Evolutionary conservation across 2,329 filamentous ascomycete genomes (phyloP), one percentile per base, ranked within the genome.

Genomic region (Paradendryphiella salina): DNA sequence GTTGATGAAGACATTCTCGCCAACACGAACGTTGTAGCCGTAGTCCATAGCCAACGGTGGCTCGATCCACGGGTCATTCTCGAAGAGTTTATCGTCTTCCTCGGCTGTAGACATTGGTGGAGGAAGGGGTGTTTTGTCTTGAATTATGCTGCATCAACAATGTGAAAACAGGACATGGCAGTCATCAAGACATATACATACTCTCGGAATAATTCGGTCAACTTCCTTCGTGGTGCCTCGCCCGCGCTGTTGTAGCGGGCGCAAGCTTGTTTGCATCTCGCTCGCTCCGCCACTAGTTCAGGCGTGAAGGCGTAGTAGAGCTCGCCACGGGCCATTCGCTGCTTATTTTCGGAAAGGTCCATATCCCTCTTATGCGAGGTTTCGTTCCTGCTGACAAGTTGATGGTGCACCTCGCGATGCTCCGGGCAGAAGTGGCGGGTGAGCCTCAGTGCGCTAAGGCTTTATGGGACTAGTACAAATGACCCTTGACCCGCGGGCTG

Each of bases 231-330:
- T 2, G 82, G 72, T 4, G 82, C 78, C 5, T 86, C 80, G 0
- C 80, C 81, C 0, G 82, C 80, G 39, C 76, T 78, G 71, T 90
- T 92, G 75, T 85, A 90, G 18, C 77, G 77, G 17, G 79, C 71
- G 61, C 81, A 84, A 0, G 88, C 87, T 26, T 76, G 71, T 34
- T 79, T 79, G 70, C 86, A 89, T 11, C 84, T 79, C n/a, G 76
- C 74, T 14, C 89, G 82, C 32, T 80, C 85, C 1, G 80, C 83
- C 2, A 82, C 73, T 3, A 94, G 83, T 28, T 87, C 82, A 0
- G 88, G 86, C 0, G 83, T 82, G 65, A 92, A 92, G 34, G 87
- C 84, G 61, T 85, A 81, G 71, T 90, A 92, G 9, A 93, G 79
- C 68, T 93, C 85, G 40, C 87, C 87, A 11, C 79, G 76, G 39